Conservation (phyloP, 1,284 basidiomycete species). For the Apiotrichum sp. region DNA sequence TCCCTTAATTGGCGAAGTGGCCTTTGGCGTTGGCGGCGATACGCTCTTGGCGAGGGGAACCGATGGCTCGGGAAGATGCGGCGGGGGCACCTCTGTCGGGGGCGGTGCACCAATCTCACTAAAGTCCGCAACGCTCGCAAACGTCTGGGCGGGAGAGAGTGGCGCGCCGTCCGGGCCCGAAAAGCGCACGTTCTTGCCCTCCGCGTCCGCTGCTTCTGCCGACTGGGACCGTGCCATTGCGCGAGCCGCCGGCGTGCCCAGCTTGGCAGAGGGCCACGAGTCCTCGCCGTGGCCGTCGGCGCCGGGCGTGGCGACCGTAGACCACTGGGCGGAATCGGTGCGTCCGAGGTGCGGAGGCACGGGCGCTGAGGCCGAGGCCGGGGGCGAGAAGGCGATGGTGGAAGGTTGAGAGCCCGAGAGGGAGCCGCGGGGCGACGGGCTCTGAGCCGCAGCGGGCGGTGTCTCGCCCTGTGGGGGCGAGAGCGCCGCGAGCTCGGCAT, state of each 20-base stretch:
- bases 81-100: slow-evolving; percentile 23
- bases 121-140: slow-evolving; percentile 32
- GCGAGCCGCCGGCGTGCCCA: background rate
- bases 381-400: background rate
- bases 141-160: slow-evolving; percentile 33
- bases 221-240: background rate
- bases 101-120: slow-evolving; percentile 37
- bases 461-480: too few species aligned
- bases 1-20: slow-evolving; percentile 11
- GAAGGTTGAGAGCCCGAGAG: slow-evolving; percentile 1
- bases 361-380: slow-evolving; percentile 4
- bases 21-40: slow-evolving; percentile 5
- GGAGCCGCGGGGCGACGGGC: background rate
- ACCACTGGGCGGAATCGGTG: slow-evolving; percentile 35
- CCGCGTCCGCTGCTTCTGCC: slow-evolving; percentile 1
- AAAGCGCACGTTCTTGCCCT: slow-evolving; percentile 42
- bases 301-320: slow-evolving; percentile 44
- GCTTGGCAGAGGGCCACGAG: background rate
- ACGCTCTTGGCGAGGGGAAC: slow-evolving; percentile 9
- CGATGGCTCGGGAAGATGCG: slow-evolving; percentile 3
- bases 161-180: slow-evolving; percentile 45
- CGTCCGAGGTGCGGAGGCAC: slow-evolving; percentile 1
- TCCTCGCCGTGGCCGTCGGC: slow-evolving; percentile 26
- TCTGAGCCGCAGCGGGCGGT: too few species aligned
- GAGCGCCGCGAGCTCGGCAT: background rate